Evolutionary conservation across 192 early-diverging fungal genomes (phyloP).

Genomic region (Coemansia sp.): DNA sequence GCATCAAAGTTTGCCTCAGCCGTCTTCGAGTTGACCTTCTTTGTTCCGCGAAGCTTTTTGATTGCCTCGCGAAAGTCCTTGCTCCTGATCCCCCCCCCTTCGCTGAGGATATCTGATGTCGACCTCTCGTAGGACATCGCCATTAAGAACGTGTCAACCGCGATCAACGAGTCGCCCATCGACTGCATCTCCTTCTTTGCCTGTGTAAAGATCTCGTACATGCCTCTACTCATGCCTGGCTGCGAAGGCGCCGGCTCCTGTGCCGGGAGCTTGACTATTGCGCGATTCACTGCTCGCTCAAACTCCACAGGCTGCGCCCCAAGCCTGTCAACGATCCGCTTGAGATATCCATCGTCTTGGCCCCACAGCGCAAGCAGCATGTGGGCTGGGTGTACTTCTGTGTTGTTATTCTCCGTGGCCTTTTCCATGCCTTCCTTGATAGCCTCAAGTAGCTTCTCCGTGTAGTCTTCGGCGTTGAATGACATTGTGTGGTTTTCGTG

Average conservation of each 20-base stretch:
- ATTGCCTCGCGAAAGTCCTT: constrained; percentile 77
- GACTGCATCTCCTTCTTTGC: constrained; percentile 82
- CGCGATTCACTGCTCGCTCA: constrained; percentile 79
- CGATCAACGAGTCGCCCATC: constrained; percentile 88
- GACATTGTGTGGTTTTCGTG: constrained; percentile 23
- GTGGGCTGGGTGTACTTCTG: constrained; percentile 81
- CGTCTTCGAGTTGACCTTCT: constrained; percentile 80
- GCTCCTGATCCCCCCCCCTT: constrained; percentile 71
- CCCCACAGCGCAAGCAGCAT: constrained; percentile 79
- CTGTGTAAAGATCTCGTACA: constrained; percentile 64
- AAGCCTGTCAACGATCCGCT: constrained; percentile 76
- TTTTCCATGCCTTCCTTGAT: constrained; percentile 63
- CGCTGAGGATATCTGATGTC: constrained; percentile 60
- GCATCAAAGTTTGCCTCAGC: constrained; percentile 92
- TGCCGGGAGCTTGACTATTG: constrained; percentile 75
- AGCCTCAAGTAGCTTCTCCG: constrained; percentile 81
- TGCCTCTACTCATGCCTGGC: constrained; percentile 63
- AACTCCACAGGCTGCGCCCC: constrained; percentile 76
- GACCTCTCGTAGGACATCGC: constrained; percentile 77
- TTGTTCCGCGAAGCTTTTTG: constrained; percentile 73
- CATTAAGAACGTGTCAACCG: constrained; percentile 86
- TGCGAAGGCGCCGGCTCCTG: constrained; percentile 86
- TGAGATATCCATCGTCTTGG: constrained; percentile 79
- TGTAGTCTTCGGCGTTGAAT: constrained; percentile 71
- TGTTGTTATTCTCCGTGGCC: constrained; percentile 76